A percentile compares a stretch with the other conserved stretches of the same genome.
Conservation (phyloP, 441 rosid genomes). For the Jatropha podagrica region DNA sequence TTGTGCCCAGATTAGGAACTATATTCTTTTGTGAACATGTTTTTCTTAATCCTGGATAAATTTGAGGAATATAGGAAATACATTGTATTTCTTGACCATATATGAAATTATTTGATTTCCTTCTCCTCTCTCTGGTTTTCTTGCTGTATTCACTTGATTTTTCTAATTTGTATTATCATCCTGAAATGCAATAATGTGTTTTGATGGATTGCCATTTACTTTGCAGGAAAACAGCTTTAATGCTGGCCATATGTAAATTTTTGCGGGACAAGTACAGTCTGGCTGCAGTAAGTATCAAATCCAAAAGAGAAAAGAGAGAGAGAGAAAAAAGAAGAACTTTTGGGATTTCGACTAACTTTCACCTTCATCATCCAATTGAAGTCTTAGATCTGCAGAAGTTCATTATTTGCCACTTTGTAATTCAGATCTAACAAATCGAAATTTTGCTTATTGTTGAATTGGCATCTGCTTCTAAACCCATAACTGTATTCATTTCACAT, state of each 20-base stretch:
- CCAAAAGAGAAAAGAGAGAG: too few species aligned
- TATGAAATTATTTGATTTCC: too few species aligned
- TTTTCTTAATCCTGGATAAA: not conserved
- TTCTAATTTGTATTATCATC: not conserved
- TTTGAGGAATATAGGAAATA: not conserved
- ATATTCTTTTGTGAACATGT: not conserved
- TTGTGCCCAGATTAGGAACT: not conserved
- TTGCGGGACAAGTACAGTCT: slow-evolving; percentile 92
- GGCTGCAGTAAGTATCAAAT: slow-evolving; percentile 72
- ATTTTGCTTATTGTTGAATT: not conserved
- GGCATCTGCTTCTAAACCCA: not conserved
- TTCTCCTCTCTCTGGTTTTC: not conserved
- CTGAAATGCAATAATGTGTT: slow-evolving; percentile 9
- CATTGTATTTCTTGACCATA: not conserved
- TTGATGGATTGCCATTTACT: slow-evolving; percentile 23
- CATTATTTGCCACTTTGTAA: not conserved
- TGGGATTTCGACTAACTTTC: not conserved
- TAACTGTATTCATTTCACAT: not conserved
- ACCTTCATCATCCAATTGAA: not conserved
- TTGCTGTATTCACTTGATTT: not conserved
- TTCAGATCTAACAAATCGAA: not conserved
- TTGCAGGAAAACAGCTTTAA: slow-evolving; percentile 87
- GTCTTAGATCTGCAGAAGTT: not conserved
- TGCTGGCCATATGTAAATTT: slow-evolving; percentile 76
- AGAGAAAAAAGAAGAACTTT: not conserved